Percentiles rank a stretch among this genome's conserved stretches.
These are phyloP conservation scores for Paecilomyces variotii DNA, from an alignment of 2,329 filamentous ascomycete genomes.

Conservation along the genomic window DNA sequence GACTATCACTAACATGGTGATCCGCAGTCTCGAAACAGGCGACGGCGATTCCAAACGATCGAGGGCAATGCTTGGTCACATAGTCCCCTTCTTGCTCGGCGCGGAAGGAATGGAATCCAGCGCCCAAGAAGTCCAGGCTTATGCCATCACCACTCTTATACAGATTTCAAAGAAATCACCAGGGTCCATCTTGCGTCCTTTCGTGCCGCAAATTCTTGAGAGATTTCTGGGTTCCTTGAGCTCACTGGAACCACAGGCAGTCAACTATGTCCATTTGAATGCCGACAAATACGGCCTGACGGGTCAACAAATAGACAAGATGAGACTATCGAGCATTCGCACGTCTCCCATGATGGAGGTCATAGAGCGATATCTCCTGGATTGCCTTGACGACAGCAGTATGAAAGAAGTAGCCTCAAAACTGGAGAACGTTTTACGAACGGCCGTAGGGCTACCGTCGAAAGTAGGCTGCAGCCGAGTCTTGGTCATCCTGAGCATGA, in stretches of 20 bases:
- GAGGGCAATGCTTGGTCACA: conserved; percentile 71
- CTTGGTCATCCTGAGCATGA: conserved; percentile 74
- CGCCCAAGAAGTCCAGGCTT: conserved; percentile 77
- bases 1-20: conserved; percentile 73
- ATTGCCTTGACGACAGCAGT: conserved; percentile 69
- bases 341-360: conserved; percentile 86
- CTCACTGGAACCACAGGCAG: conserved; percentile 76
- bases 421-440: conserved; percentile 73
- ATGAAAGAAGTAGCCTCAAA: conserved; percentile 66
- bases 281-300: conserved; percentile 76
- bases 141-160: conserved; percentile 74
- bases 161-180: conserved; percentile 81
- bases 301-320: conserved; percentile 81
- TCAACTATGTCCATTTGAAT: conserved; percentile 90
- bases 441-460: conserved; percentile 80
- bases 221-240: conserved; percentile 75
- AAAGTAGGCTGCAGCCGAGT: conserved; percentile 88
- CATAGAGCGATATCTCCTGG: conserved; percentile 72
- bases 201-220: conserved; percentile 73
- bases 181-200: conserved; percentile 67
- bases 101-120: conserved; percentile 82
- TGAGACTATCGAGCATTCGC: conserved; percentile 72
- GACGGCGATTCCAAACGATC: conserved; percentile 57
- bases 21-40: conserved; percentile 75
- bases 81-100: conserved; percentile 83